Conservation (phyloP, 257 asterid genomes). For the Plectranthus barbatus region DNA sequence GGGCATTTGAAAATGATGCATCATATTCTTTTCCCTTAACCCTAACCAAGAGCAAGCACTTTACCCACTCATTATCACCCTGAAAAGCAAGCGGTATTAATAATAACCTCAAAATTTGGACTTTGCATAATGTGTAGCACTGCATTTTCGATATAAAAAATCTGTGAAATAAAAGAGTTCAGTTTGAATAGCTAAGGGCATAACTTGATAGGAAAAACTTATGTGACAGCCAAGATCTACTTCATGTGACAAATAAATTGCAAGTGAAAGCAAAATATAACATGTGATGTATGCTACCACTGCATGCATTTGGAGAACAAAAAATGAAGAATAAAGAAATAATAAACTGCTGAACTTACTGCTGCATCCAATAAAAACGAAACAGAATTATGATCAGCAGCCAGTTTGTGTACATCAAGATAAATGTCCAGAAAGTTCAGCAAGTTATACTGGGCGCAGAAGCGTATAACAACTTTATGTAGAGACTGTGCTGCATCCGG, state of each 20-base stretch:
- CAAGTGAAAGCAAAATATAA: conserved; percentile 2
- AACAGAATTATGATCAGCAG: conserved; percentile 53
- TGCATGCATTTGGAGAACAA: not conserved
- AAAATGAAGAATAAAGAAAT: conserved; percentile 10
- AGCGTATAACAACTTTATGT: conserved; percentile 69
- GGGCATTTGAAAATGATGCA: conserved; percentile 89
- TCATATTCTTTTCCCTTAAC: conserved; percentile 92
- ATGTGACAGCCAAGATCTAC: not conserved
- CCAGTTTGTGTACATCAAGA: conserved; percentile 83
- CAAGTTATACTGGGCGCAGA: conserved; percentile 76
- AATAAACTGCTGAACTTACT: conserved; percentile 43
- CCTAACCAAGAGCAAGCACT: conserved; percentile 79
- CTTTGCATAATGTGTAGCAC: conserved; percentile 7
- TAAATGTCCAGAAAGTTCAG: conserved; percentile 78
- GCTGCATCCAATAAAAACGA: conserved; percentile 61
- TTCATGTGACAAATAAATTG: not conserved
- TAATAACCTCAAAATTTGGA: conserved; percentile 15
- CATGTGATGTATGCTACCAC: conserved; percentile 3
- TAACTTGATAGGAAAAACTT: not conserved
- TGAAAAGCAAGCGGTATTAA: conserved; percentile 27
- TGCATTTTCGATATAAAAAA: not conserved
- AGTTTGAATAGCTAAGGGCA: conserved; percentile 12
- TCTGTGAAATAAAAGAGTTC: not conserved
- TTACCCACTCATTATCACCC: conserved; percentile 93
- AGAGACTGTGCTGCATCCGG: conserved; percentile 59